Base-by-base conservation (phyloP, 108 stramenopile species). In the Poteriospumella lacustris region DNA sequence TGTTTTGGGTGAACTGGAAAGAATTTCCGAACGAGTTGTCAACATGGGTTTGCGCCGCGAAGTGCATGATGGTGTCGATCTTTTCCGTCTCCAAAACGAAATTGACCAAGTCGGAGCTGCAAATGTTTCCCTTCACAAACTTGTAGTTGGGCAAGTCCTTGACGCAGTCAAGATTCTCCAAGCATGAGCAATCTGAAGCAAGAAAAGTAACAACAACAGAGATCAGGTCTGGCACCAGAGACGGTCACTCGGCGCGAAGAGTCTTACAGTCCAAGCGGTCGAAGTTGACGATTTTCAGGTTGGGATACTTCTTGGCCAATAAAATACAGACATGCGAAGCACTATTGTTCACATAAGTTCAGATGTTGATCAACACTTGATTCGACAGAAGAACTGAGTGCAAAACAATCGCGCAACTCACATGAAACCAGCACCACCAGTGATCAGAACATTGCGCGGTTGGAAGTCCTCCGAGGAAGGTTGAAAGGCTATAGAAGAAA, bases 21-120 rank as follows among this genome's bases (percentile, higher is more conserved):
- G 94, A 95, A 86, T 99, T 99, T 26, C 98, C 98, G 77, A 99
- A 99, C 26, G 94, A 95, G 90, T 99, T 99, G 88, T 99, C 98
- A 42, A 94, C 87, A 62, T 88, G 87, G 1, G 96, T 99, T 85
- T 99, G 96, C 9, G 98, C 98, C 1, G 98, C 96, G 80, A 99
- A 97, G 87, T 99, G 98, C 85, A 99, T 88, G 78, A 97, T 91
- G 59, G 96, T 96, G 75, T 99, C 98, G 73, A 99, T 95, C 36
- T 94, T 82, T 62, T 97, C 91, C 56, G 92, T 91, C 59, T 81
- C 82, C 73, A 99, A 79, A 43, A 97, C 94, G 80, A 94, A 96
- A 64, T 78, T 90, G 34, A 97, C 96, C 39, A 99, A 88, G 80
- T 99, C 96, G 28, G 92, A 87, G 2, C 92, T 91, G 76, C 85